Percentiles rank a stretch among this genome's conserved stretches.
Conservation (phyloP, 768 basidiomycete species). For the Crassisporium funariophilum region DNA sequence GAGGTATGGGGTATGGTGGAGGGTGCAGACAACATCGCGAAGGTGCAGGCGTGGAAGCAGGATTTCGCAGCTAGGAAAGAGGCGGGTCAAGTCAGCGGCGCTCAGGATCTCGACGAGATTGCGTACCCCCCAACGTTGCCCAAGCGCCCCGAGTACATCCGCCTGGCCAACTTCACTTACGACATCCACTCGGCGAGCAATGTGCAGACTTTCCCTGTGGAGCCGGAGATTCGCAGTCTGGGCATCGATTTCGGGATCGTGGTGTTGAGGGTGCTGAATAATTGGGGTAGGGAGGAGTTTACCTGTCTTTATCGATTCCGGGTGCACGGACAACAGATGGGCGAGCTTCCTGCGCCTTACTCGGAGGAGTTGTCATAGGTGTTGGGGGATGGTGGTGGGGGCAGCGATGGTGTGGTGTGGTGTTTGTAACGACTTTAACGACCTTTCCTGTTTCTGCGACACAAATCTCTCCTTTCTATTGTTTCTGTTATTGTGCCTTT, state of each 20-base stretch:
- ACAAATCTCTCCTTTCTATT: neutral
- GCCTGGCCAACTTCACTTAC: slow-evolving; percentile 72
- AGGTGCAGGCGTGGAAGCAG: slow-evolving; percentile 56
- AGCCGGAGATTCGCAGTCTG: slow-evolving; percentile 63
- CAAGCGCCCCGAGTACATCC: slow-evolving; percentile 50
- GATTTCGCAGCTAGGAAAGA: slow-evolving; percentile 25
- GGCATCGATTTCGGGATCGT: slow-evolving; percentile 86
- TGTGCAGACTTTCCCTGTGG: slow-evolving; percentile 82
- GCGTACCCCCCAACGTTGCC: slow-evolving; percentile 53
- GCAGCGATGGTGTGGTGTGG: neutral
- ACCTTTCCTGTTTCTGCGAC: slow-evolving; percentile 2
- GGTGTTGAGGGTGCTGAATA: slow-evolving; percentile 74
- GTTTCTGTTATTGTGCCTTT: slow-evolving; percentile 8
- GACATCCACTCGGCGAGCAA: slow-evolving; percentile 56
- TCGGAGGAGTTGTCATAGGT: slow-evolving; percentile 23
- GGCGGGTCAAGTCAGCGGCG: slow-evolving; percentile 26
- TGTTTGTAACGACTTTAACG: slow-evolving; percentile 15
- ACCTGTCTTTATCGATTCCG: slow-evolving; percentile 91
- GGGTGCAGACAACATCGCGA: slow-evolving; percentile 67
- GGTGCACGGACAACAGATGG: slow-evolving; percentile 67
- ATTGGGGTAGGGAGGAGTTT: slow-evolving; percentile 83
- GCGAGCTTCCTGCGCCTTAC: slow-evolving; percentile 39
- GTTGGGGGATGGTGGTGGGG: neutral
- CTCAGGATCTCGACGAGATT: slow-evolving; percentile 33
- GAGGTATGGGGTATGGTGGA: slow-evolving; percentile 93